Evolutionary conservation across 1,139 yeast species (phyloP).

Genomic region (Suhomyces kunorum): DNA sequence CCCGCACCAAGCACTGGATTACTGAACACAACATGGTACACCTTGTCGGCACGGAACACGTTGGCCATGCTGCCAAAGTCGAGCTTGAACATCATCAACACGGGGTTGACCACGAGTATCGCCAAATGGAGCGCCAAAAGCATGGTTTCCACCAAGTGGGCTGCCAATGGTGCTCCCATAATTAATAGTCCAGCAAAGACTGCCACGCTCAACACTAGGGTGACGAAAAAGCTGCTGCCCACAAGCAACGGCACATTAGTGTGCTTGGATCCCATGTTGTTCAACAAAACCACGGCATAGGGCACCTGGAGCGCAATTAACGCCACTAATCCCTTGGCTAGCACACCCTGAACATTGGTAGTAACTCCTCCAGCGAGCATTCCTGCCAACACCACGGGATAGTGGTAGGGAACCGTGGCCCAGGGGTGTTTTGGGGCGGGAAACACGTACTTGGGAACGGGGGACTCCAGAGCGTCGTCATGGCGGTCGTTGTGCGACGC

Average conservation of each 20-base stretch:
- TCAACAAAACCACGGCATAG: slow-evolving; percentile 28
- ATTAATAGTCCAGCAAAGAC: slow-evolving; percentile 55
- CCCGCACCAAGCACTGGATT: slow-evolving; percentile 44
- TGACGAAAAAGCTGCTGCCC: slow-evolving; percentile 38
- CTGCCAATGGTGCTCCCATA: slow-evolving; percentile 85
- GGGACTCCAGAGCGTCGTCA: background rate
- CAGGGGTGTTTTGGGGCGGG: slow-evolving; percentile 11
- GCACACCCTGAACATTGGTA: slow-evolving; percentile 24
- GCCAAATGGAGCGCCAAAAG: slow-evolving; percentile 68
- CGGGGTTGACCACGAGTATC: slow-evolving; percentile 61
- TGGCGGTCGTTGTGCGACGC: slow-evolving; percentile 1
- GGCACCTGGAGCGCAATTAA: slow-evolving; percentile 29
- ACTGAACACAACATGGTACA: slow-evolving; percentile 27
- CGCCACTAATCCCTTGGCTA: slow-evolving; percentile 31
- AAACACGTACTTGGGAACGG: slow-evolving; percentile 1
- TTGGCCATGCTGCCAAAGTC: slow-evolving; percentile 40
- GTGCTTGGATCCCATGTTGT: slow-evolving; percentile 20
- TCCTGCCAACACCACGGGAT: slow-evolving; percentile 38
- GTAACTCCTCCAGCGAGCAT: slow-evolving; percentile 40
- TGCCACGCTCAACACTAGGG: slow-evolving; percentile 52
- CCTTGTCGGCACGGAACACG: slow-evolving; percentile 26
- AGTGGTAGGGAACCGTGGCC: slow-evolving; percentile 49
- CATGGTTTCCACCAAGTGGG: slow-evolving; percentile 58
- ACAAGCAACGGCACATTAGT: slow-evolving; percentile 38
- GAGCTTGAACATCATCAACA: slow-evolving; percentile 60